Percentiles rank a stretch among this genome's conserved stretches.
These are phyloP conservation scores for Tulasnella sp. DNA, from an alignment of 768 basidiomycete genomes.

Conservation along the genomic window DNA sequence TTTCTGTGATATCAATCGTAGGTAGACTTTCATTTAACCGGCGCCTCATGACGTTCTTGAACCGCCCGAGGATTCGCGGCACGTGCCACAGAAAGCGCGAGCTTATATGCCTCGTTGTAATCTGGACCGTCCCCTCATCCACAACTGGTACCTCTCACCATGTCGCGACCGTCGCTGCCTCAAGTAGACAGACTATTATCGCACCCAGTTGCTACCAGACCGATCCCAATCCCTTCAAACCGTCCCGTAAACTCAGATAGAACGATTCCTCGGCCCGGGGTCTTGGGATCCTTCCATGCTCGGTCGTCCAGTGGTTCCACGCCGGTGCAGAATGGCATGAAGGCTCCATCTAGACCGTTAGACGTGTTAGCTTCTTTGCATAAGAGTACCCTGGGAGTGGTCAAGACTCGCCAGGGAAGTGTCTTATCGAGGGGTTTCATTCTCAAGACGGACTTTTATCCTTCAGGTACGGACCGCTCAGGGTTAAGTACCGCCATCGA, in stretches of 20 bases:
- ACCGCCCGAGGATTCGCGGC: background rate
- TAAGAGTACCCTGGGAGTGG: slow-evolving; percentile 31
- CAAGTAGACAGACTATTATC: background rate
- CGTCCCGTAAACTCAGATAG: background rate
- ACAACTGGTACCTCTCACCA: background rate
- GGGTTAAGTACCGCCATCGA: slow-evolving; percentile 15
- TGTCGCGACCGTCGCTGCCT: background rate
- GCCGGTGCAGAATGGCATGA: background rate
- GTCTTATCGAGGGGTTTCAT: slow-evolving; percentile 85
- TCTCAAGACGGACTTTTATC: slow-evolving; percentile 86
- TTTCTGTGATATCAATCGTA: too few relatives aligned
- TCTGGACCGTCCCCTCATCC: background rate
- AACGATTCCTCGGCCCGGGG: background rate
- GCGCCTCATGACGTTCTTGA: background rate
- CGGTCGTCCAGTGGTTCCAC: background rate
- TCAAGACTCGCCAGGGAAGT: slow-evolving; percentile 72
- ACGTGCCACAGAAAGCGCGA: background rate
- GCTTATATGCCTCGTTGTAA: background rate
- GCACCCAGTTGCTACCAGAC: background rate
- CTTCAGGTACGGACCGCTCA: slow-evolving; percentile 48
- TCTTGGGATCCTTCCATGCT: background rate
- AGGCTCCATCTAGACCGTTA: background rate
- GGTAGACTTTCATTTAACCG: background rate
- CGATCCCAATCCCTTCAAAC: background rate
- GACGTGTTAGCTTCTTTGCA: slow-evolving; percentile 13